Evolutionary conservation across 192 early-diverging fungal genomes (phyloP), one percentile per base, ranked within the genome.

Genomic region (Glomus cerebriforme): DNA sequence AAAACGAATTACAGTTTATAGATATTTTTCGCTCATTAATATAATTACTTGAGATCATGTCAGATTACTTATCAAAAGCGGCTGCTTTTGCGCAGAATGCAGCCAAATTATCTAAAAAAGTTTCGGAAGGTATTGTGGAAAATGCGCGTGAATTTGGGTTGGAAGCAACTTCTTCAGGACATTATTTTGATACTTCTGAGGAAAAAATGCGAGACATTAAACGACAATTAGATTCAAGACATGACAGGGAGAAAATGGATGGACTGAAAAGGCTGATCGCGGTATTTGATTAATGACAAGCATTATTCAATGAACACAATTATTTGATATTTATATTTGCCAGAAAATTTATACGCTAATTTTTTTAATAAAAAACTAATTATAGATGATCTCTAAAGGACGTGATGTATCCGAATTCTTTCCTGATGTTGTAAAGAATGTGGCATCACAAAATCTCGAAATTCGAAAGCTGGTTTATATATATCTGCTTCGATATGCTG

Each of bases 361-460:
- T 66, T 31, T 31, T 66, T 66, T 35, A 39, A 10, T 24, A 69
- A 69, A 34, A 24, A 22, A 17, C 0, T 37, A 68, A 68, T 68
- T 37, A 15, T 74, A 94, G 91, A 91, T 95, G 85, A 94, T 98
- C 39, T 95, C 94, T 24, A 95, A 95, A 85, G 96, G 96, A 26
- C 89, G 91, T 26, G 92, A 97, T 82, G 95, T 96, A 19, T 94
- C 94, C 10, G 92, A 93, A 83, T 96, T 94, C 83, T 99, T 95
- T 79, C 91, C 94, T 39, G 93, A 96, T 77, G 97, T 99, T 19
- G 96, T 99, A 73, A 99, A 98, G 84, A 98, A 98, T 83, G 98
- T 99, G 0, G 96, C 95, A 0, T 94, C 96, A 12, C 88, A 87
- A 8, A 95, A 93, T 71, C 86, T 97, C 75, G 95, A 96, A 77